phyloP scores from a whole-genome alignment of 352 stramenopile species.

The Globisporangium nunn region DNA sequence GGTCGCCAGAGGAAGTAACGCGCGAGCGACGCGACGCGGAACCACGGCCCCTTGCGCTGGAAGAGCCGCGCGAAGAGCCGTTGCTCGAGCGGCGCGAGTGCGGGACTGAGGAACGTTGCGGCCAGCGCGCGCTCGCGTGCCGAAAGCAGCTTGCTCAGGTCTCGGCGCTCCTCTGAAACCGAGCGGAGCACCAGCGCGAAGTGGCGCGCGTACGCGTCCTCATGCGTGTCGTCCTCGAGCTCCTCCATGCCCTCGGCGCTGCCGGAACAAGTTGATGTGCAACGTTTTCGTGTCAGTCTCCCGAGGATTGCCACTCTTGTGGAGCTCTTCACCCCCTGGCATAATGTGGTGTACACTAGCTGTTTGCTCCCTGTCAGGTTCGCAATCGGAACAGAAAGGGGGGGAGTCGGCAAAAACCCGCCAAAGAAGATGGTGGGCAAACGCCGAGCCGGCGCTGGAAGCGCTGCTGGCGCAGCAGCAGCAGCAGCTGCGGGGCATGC shows the following conservation, averaged over 20 bases:
- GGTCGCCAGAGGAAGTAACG: constrained; percentile 34
- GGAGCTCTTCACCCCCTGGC: neutral
- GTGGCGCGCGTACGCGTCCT: constrained; percentile 67
- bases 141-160: constrained; percentile 46
- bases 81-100: constrained; percentile 40
- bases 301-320: neutral
- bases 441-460: neutral
- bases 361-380: neutral
- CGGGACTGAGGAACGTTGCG: constrained; percentile 30
- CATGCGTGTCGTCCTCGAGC: neutral
- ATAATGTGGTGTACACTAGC: no score
- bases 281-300: neutral
- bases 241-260: neutral
- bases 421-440: neutral
- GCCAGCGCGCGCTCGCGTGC: constrained; percentile 31
- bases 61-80: constrained; percentile 73
- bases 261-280: neutral
- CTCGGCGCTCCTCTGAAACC: constrained; percentile 31
- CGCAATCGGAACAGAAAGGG: neutral
- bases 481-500: constrained; percentile 15
- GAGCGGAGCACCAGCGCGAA: constrained; percentile 46
- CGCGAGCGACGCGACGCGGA: constrained; percentile 53
- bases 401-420: no score
- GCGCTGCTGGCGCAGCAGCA: constrained; percentile 16
- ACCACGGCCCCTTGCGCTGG: constrained; percentile 72